Base-by-base conservation (phyloP, 805 yeast genomes). In the Wickerhamomyces pijperi region DNA sequence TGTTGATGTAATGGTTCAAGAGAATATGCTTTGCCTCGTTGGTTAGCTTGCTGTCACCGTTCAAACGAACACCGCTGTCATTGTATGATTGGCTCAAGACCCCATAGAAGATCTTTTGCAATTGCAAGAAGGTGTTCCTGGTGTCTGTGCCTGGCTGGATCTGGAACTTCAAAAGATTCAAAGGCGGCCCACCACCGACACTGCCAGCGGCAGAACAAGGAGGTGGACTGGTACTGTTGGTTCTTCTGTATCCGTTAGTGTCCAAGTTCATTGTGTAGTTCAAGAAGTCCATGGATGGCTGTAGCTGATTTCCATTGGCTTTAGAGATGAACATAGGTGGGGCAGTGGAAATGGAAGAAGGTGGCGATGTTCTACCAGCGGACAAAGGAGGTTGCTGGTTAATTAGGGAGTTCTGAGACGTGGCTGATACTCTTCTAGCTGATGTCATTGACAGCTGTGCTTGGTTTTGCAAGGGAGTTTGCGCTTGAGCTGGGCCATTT, bases 1-100 rank as follows among this genome's bases (percentile, higher is more conserved):
- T 60, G 38, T 63, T 64, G 3, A 64, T 44, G 37, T 57, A 67
- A 15, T 52, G 58, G 37, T 55, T 54, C 48, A 60, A 43, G 35
- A 65, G 43, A 12, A 44, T 25, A 41, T 60, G 48, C 43, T 53
- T 51, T 39, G 63, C 67, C 11, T 47, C 67, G 63, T 53, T 49
- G 7, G 50, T 42, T 4, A 55, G 37, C n/a, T 25, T 25, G 29
- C n/a, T 9, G 29, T 25, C 13, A 4, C n/a, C 4, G 9, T 14
- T 25, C 29, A 25, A 12, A 8, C n/a, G 14, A 12, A 11, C 7
- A 13, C 13, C 13, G 29, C 13, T 25, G 5, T 25, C 29, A 13
- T 14, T 25, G 29, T 8, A 25, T 12, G 29, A 8, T 25, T 25
- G 29, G n/a, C 13, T 25, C 29, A 25, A 9, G 5, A 25, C 29